Evolutionary conservation across 2,329 filamentous ascomycete genomes (phyloP), one percentile per base, ranked within the genome.

Genomic region (Fusarium oxysporum): DNA sequence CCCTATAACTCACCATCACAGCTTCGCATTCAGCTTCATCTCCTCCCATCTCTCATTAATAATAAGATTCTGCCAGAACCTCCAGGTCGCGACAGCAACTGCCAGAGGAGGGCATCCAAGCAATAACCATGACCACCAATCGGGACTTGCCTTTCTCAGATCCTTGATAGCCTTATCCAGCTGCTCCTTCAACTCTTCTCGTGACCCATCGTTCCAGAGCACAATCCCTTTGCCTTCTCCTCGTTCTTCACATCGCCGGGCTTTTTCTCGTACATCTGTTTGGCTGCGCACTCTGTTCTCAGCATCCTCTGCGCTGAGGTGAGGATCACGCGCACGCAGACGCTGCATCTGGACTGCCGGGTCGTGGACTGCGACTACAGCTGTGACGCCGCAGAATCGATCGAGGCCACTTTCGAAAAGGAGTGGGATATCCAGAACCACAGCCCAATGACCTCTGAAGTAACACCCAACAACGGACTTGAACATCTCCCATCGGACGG

Each of bases 391-490:
- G 79, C 95, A 98, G 74, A 97, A 89, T 44, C 90, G 85, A 81
- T 99, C 96, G 82, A 97, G 91, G 5, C 91, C 90, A 76, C 91
- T 92, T 86, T 99, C 96, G 77, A 98, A 98, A 45, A 99, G 87
- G 60, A 99, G 85, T 57, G 96, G 96, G 13, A 99, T 92, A 80
- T 99, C 96, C 21, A 98, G 86, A 40, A 99, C 92, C 8, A 97
- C 94, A 0, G 95, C 95, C 94, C 96, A 96, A 79, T 91, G 81
- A 0, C 96, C 96, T 3, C 83, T 83, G 19, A 96, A 62, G 78
- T 97, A 98, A 75, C 89, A 90, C 68, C 86, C 85, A n/a, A 94
- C 79, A 63, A 98, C 88, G 53, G 88, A 86, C 77, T 87, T 90
- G 81, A 94, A 94, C 88, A 98, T 96, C 81, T 93, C 94, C 79